These are phyloP conservation scores for Darksidea phi DNA, from an alignment of 495 filamentous ascomycete species.

Conservation along the genomic window DNA sequence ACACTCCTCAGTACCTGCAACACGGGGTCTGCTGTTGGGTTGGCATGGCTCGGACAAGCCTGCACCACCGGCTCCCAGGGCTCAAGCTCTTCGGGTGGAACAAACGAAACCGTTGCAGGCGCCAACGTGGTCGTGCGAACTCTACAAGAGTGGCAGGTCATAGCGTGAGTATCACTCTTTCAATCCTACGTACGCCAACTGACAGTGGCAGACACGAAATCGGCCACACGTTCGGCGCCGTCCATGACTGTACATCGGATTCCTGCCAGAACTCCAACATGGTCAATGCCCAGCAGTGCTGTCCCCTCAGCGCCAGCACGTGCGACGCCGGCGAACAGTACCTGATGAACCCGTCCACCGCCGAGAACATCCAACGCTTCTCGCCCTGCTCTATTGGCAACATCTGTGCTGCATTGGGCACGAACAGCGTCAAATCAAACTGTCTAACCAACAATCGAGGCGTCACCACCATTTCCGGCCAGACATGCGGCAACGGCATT, in stretches of 20 bases:
- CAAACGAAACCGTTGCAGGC: conserved; percentile 68
- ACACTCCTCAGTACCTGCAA: conserved; percentile 83
- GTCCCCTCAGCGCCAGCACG: conserved; percentile 64
- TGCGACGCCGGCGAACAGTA: conserved; percentile 77
- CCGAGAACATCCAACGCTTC: conserved; percentile 67
- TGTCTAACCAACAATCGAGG: conserved; percentile 82
- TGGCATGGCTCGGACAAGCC: conserved; percentile 90
- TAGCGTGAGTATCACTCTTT: conserved; percentile 56
- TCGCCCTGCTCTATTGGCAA: conserved; percentile 89
- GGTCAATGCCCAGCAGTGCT: conserved; percentile 75
- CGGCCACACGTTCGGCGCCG: conserved; percentile 93
- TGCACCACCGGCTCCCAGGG: conserved; percentile 56
- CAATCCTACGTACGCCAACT: background rate
- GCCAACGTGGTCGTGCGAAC: conserved; percentile 90
- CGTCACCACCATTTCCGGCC: conserved; percentile 80
- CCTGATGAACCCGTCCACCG: conserved; percentile 95
- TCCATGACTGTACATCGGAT: conserved; percentile 77
- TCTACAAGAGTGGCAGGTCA: conserved; percentile 87
- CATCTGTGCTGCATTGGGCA: conserved; percentile 84
- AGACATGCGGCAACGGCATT: conserved; percentile 93
- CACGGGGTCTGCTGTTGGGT: conserved; percentile 81
- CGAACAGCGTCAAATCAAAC: conserved; percentile 69
- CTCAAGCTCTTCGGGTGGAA: conserved; percentile 50
- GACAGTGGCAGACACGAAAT: conserved; percentile 63
- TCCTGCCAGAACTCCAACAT: conserved; percentile 64